Percentiles rank a stretch among this genome's conserved stretches.
Evolutionary conservation across 139 green algal species (phyloP).

Genomic region (Picochlorum sp.): DNA sequence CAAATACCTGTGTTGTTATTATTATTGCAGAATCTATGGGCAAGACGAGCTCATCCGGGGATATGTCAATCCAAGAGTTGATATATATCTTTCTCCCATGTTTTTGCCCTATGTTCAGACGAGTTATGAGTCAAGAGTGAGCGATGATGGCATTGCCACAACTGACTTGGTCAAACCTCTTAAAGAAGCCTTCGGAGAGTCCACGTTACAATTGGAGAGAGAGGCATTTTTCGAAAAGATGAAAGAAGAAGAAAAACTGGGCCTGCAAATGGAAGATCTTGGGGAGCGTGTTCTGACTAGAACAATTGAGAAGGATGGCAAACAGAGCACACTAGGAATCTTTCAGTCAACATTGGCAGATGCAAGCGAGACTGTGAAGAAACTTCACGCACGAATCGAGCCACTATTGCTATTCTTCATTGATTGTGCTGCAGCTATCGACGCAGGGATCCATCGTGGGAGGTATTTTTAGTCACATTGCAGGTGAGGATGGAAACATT

Average conservation of each 20-base stretch:
- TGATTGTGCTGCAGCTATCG: constrained; percentile 67
- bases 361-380: constrained; percentile 29
- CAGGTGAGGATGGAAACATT: neutral
- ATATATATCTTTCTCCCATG: constrained; percentile 35
- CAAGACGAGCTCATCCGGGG: constrained; percentile 56
- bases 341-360: constrained; percentile 9
- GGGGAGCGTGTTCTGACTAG: constrained; percentile 20
- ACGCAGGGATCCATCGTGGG: constrained; percentile 63
- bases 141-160: constrained; percentile 32
- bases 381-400: constrained; percentile 64
- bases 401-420: constrained; percentile 80
- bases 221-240: constrained; percentile 19
- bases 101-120: constrained; percentile 37
- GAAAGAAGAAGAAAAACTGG: neutral
- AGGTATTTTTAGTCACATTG: constrained; percentile 53
- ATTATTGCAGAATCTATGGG: constrained; percentile 37
- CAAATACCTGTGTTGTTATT: too few species aligned
- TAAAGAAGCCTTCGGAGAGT: constrained; percentile 3
- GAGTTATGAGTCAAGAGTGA: constrained; percentile 11
- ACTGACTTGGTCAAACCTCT: constrained; percentile 18
- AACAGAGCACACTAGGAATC: constrained; percentile 10
- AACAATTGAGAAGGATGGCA: neutral
- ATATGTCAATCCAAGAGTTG: constrained; percentile 29
- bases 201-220: constrained; percentile 11
- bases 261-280: constrained; percentile 5